Conservation (phyloP, 345 rosid species). For the Murraya koenigii region DNA sequence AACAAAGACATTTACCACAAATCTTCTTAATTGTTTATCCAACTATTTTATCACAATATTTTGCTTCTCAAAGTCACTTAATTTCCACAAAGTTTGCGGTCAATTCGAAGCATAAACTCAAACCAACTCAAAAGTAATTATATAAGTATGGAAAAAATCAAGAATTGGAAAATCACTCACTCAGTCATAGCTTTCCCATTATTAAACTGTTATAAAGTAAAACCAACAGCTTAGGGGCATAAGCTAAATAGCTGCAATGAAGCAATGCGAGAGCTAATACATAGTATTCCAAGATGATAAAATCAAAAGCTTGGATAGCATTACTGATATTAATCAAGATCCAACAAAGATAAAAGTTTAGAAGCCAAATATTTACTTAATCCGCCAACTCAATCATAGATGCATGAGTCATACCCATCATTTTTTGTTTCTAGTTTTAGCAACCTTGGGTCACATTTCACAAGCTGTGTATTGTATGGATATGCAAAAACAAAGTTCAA, state of each 20-base stretch:
- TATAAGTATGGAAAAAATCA: not conserved
- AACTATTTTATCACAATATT: not conserved
- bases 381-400: not conserved
- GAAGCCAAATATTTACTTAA: conserved; percentile 8
- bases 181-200: not conserved
- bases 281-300: conserved; percentile 7
- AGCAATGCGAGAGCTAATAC: conserved; percentile 8
- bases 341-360: not conserved
- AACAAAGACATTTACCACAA: too few relatives aligned
- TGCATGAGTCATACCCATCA: not conserved
- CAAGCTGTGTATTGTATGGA: too few relatives aligned
- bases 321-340: conserved; percentile 6
- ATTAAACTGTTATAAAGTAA: not conserved
- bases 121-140: not conserved
- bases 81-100: not conserved
- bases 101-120: not conserved
- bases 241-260: not conserved
- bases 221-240: not conserved
- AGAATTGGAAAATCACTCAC: not conserved
- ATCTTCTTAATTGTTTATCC: conserved; percentile 4
- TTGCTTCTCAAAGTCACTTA: not conserved
- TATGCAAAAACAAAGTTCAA: too few relatives aligned
- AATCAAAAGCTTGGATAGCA: conserved; percentile 10
- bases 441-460: too few relatives aligned
- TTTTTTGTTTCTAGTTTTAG: not conserved